phyloP scores from a whole-genome alignment of 164 flowering plant genomes.

The Aristolochia contorta region DNA sequence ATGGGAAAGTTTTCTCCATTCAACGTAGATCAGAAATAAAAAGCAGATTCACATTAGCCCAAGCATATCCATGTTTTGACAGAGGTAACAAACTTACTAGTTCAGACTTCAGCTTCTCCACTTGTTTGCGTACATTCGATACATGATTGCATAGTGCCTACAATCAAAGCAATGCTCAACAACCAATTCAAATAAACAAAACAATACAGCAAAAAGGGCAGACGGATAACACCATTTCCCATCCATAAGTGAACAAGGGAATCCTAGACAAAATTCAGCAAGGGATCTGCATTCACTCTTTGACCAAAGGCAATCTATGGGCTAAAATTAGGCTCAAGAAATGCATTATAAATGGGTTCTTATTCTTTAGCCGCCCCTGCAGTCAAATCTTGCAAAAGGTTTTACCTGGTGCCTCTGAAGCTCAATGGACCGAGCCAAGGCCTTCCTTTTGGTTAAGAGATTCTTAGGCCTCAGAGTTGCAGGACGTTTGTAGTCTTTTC shows the following conservation, averaged over 20 bases:
- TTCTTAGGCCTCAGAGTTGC: constrained; percentile 68
- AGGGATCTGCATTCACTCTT: too few species aligned
- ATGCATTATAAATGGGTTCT: too few species aligned
- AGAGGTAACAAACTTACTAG: constrained; percentile 38
- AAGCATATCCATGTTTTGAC: too few species aligned
- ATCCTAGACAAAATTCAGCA: too few species aligned
- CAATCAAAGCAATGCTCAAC: constrained; percentile 12
- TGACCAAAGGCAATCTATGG: too few species aligned
- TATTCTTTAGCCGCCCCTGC: not conserved
- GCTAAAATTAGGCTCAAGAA: too few species aligned
- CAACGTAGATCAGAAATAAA: too few species aligned
- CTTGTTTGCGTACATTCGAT: constrained; percentile 39
- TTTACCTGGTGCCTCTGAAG: constrained; percentile 88
- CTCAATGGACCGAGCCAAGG: constrained; percentile 90
- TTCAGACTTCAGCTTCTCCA: constrained; percentile 57
- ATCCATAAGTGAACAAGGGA: too few species aligned
- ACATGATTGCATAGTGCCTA: constrained; percentile 82
- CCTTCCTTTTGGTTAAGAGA: constrained; percentile 88
- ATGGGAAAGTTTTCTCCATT: not conserved
- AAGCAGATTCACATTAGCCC: too few species aligned
- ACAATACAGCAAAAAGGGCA: not conserved
- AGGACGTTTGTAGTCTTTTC: constrained; percentile 78
- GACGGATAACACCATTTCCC: too few species aligned
- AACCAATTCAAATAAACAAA: not conserved
- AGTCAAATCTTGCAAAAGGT: not conserved